Percentiles rank a stretch among this genome's conserved stretches.
These are phyloP conservation scores for Pichia sp. DNA, from an alignment of 1,139 yeast genomes.

Conservation along the genomic window DNA sequence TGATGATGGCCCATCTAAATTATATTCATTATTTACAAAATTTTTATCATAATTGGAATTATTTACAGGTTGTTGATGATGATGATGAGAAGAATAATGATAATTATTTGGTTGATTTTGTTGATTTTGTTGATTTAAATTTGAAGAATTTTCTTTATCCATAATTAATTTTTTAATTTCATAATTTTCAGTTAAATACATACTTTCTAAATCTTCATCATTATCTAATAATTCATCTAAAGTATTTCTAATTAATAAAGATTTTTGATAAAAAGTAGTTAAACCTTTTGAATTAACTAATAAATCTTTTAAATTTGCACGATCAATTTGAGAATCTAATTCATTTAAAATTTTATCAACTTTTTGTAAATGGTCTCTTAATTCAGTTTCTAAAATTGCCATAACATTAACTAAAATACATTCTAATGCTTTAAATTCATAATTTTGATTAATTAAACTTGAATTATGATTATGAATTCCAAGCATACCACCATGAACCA, in stretches of 20 bases:
- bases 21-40: not conserved
- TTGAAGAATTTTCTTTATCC: conserved; percentile 13
- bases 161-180: conserved; percentile 7
- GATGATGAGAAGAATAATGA: too few species aligned
- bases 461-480: conserved; percentile 9
- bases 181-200: conserved; percentile 59
- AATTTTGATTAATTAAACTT: conserved; percentile 29
- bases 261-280: conserved; percentile 60
- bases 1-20: not conserved
- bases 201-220: conserved; percentile 82
- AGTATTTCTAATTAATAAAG: conserved; percentile 60
- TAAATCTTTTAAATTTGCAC: conserved; percentile 59
- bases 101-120: not conserved
- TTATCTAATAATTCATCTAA: conserved; percentile 71
- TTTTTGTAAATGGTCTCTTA: conserved; percentile 36
- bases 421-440: conserved; percentile 53
- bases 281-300: conserved; percentile 61
- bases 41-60: too few species aligned
- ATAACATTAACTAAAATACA: conserved; percentile 50
- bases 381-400: conserved; percentile 50
- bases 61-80: not conserved
- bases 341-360: conserved; percentile 54
- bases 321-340: conserved; percentile 62
- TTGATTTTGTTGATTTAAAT: not conserved
- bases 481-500: conserved; percentile 22